Evolutionary conservation across 2,329 filamentous ascomycete genomes (phyloP).

Genomic region (Pseudocercospora vitis): DNA sequence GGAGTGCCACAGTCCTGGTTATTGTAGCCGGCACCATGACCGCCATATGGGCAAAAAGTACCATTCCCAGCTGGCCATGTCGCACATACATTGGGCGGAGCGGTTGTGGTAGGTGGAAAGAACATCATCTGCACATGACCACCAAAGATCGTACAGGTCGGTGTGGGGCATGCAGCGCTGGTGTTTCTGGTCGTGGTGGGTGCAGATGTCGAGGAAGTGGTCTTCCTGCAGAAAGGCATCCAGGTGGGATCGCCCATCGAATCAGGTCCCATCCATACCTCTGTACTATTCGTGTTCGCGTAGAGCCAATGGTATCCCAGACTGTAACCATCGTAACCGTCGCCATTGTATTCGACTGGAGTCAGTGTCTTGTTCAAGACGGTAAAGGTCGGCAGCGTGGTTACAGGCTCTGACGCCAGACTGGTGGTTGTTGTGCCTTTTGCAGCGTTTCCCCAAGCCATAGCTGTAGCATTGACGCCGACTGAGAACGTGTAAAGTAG

Average conservation of each 20-base stretch:
- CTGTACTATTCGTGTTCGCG: neutral
- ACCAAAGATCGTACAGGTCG: neutral
- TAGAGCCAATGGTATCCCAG: neutral
- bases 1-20: conserved; percentile 3
- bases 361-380: neutral
- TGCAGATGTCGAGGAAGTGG: neutral
- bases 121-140: conserved; percentile 3
- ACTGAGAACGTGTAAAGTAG: neutral
- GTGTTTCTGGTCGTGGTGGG: neutral
- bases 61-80: conserved; percentile 4
- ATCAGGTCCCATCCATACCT: conserved; percentile 1
- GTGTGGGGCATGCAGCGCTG: neutral
- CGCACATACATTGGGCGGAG: conserved; percentile 2
- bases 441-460: conserved; percentile 2
- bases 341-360: neutral
- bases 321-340: neutral
- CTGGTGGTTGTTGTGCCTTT: neutral
- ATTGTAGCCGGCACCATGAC: conserved; percentile 4
- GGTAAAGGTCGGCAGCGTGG: neutral
- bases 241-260: neutral
- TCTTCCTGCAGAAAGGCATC: conserved; percentile 1
- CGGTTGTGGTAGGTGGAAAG: neutral
- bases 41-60: conserved; percentile 1
- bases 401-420: neutral
- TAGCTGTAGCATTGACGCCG: neutral